phyloP scores from a whole-genome alignment of 768 basidiomycete genomes.

The Tricholoma matsutake region DNA sequence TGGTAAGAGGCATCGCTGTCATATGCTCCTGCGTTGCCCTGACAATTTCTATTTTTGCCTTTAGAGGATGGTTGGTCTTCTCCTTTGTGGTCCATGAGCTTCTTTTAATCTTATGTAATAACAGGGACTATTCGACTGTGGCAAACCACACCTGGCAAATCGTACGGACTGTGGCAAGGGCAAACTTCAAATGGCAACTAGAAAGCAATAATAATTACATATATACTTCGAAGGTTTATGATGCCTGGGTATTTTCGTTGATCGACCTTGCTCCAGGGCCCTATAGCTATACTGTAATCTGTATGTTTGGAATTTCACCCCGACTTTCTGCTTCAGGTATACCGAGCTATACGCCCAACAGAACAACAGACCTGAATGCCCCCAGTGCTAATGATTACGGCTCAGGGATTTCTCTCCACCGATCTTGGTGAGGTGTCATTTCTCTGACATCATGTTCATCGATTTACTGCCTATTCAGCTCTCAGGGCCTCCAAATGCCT shows the following conservation, averaged over 20 bases:
- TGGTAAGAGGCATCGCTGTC: slow-evolving; percentile 54
- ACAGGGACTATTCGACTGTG: slow-evolving; percentile 92
- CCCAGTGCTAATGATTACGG: not conserved
- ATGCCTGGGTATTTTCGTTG: slow-evolving; percentile 13
- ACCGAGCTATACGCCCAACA: not conserved
- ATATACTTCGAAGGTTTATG: slow-evolving; percentile 14
- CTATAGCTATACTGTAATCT: slow-evolving; percentile 12
- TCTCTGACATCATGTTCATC: not conserved
- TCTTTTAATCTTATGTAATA: slow-evolving; percentile 2
- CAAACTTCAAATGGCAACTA: slow-evolving; percentile 40
- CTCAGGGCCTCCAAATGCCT: not conserved
- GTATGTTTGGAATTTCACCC: not conserved
- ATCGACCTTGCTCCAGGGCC: slow-evolving; percentile 15
- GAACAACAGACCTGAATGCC: not conserved
- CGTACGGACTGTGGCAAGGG: slow-evolving; percentile 90
- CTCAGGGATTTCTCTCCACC: not conserved
- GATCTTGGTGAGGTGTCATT: not conserved
- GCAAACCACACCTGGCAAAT: slow-evolving; percentile 94
- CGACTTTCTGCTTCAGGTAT: not conserved
- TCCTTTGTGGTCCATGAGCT: not conserved
- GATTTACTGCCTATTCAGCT: not conserved
- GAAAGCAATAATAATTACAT: slow-evolving; percentile 24
- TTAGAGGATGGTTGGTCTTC: slow-evolving; percentile 2
- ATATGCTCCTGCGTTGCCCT: slow-evolving; percentile 6
- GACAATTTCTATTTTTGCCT: not conserved